Conservation (phyloP, 306 rosid genomes). For the Malus fusca region DNA sequence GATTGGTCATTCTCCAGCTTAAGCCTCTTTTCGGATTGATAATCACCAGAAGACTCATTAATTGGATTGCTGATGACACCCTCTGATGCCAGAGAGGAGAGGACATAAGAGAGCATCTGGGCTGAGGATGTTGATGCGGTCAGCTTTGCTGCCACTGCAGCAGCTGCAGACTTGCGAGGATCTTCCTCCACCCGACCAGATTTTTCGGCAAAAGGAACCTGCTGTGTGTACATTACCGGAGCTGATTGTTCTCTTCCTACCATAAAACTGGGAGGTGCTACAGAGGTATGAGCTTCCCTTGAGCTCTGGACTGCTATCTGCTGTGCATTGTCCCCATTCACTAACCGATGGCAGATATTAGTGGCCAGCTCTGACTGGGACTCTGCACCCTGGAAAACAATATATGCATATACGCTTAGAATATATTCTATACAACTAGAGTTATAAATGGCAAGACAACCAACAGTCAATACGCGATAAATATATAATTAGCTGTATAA, state of each 20-base stretch:
- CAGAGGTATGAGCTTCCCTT: constrained; percentile 59
- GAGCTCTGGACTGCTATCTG: constrained; percentile 46
- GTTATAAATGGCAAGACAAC: not conserved
- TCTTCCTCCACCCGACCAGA: constrained; percentile 62
- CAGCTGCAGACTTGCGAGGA: constrained; percentile 91
- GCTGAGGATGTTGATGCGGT: constrained; percentile 93
- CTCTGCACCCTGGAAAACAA: constrained; percentile 64
- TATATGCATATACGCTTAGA: not conserved
- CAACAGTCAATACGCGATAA: not conserved
- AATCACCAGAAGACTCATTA: constrained; percentile 53
- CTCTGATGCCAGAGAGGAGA: constrained; percentile 93
- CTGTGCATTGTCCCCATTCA: constrained; percentile 38
- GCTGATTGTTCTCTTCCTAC: constrained; percentile 71
- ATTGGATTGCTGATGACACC: constrained; percentile 64
- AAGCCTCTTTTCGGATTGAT: constrained; percentile 67
- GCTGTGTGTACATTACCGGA: constrained; percentile 65
- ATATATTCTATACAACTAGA: not conserved
- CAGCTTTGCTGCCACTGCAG: constrained; percentile 96
- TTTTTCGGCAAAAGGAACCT: constrained; percentile 42
- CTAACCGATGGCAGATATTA: constrained; percentile 46
- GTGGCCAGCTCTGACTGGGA: constrained; percentile 60
- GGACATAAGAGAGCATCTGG: constrained; percentile 88
- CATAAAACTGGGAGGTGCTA: constrained; percentile 42
- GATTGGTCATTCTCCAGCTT: constrained; percentile 66
- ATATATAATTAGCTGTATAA: not conserved